Percentiles rank a stretch among this genome's conserved stretches.
Evolutionary conservation across 2,329 filamentous ascomycete species (phyloP).

Genomic region (Fusarium sp.): DNA sequence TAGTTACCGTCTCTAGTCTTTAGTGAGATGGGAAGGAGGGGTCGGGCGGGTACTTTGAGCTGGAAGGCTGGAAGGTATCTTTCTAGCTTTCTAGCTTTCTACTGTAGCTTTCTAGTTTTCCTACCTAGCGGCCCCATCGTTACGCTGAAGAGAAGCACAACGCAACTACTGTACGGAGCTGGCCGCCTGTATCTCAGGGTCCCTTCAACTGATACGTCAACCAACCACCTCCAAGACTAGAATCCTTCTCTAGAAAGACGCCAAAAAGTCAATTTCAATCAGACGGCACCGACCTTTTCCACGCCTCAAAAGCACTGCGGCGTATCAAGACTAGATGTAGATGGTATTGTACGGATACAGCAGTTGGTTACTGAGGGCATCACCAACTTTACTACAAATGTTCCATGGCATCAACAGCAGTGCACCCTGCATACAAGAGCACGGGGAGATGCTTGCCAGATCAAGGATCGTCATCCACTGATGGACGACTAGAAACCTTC

Average conservation of each 20-base stretch:
- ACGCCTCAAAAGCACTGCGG: not conserved
- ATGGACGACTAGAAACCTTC: not conserved
- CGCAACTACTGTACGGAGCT: not conserved
- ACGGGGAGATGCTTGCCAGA: not conserved
- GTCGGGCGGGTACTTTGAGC: constrained; percentile 8
- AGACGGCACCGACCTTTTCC: constrained; percentile 11
- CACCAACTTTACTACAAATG: not conserved
- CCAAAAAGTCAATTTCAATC: constrained; percentile 37
- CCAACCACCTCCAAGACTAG: constrained; percentile 19
- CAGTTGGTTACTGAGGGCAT: not conserved
- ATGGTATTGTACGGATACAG: too few species aligned
- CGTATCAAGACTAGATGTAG: not conserved
- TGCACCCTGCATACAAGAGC: not conserved
- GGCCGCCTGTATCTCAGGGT: constrained; percentile 3
- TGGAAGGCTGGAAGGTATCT: not conserved
- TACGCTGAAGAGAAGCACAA: constrained; percentile 3
- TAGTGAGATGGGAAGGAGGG: not conserved
- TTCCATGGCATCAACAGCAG: not conserved
- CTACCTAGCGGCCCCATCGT: constrained; percentile 4
- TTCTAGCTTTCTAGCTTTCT: not conserved
- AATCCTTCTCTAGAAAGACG: constrained; percentile 12
- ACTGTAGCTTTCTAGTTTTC: not conserved
- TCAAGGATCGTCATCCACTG: not conserved
- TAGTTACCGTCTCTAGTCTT: constrained; percentile 1
- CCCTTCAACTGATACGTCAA: constrained; percentile 1